A percentile compares a stretch with the other conserved stretches of the same genome.
phyloP scores from a whole-genome alignment of 2,329 filamentous ascomycete genomes.

The Verticillium klebahnii region DNA sequence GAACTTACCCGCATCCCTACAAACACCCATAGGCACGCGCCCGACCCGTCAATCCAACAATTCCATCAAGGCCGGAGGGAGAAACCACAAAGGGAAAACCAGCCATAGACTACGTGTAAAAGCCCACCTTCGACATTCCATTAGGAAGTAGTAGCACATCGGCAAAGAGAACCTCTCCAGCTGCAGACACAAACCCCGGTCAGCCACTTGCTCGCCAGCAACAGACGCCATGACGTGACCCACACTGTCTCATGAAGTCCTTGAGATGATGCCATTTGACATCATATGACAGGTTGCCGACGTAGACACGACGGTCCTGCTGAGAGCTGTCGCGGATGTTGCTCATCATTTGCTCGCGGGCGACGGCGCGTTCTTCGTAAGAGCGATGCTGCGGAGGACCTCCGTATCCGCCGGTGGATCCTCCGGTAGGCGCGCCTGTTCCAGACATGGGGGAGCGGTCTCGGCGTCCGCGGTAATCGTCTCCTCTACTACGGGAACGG shows the following conservation, averaged over 20 bases:
- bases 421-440: conserved; percentile 64
- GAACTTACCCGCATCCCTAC: conserved; percentile 99
- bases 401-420: conserved; percentile 62
- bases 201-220: conserved; percentile 29
- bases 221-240: conserved; percentile 29
- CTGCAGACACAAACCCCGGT: conserved; percentile 42
- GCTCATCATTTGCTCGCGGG: conserved; percentile 95
- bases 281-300: conserved; percentile 98
- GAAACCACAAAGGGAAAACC: conserved; percentile 69
- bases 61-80: conserved; percentile 68
- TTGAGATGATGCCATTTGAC: conserved; percentile 99
- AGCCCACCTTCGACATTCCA: conserved; percentile 99
- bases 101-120: conserved; percentile 82
- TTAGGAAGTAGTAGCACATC: conserved; percentile 99
- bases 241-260: conserved; percentile 99
- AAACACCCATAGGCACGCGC: conserved; percentile 78
- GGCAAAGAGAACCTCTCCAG: conserved; percentile 98
- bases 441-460: conserved; percentile 83
- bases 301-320: conserved; percentile 98
- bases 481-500: conserved; percentile 67
- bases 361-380: conserved; percentile 76
- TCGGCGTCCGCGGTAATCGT: conserved; percentile 70
- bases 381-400: conserved; percentile 64
- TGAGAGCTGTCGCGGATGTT: conserved; percentile 91
- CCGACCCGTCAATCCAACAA: conserved; percentile 98